phyloP scores from a whole-genome alignment of 1,139 yeast species.

The Pichiaceae sp. region DNA sequence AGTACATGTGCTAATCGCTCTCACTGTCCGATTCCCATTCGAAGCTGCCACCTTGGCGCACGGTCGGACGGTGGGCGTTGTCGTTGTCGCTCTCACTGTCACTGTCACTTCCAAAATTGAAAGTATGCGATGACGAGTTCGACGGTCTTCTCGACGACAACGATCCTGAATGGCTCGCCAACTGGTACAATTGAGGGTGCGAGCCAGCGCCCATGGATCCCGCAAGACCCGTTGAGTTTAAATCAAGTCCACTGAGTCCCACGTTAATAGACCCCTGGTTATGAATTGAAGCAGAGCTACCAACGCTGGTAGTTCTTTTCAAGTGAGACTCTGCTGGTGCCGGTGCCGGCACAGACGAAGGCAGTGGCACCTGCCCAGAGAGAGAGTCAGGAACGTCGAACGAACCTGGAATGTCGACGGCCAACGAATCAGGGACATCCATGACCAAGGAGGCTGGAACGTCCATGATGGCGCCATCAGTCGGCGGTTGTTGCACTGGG shows the following conservation, averaged over 20 bases:
- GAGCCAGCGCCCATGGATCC: constrained; percentile 21
- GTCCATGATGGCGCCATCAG: background rate
- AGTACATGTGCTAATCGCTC: background rate
- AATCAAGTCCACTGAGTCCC: constrained; percentile 23
- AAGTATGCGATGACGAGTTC: constrained; percentile 1
- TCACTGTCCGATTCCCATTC: background rate
- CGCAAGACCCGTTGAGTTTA: constrained; percentile 17
- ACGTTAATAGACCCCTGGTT: constrained; percentile 16
- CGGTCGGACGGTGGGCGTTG: constrained; percentile 4
- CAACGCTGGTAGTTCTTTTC: constrained; percentile 14
- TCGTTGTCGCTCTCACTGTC: background rate
- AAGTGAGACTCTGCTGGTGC: constrained; percentile 3
- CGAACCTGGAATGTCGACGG: no score
- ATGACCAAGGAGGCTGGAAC: constrained; percentile 2
- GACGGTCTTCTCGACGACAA: no score
- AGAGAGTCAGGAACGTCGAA: no score
- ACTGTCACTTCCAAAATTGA: background rate
- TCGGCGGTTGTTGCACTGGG: background rate
- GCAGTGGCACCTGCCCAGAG: no score
- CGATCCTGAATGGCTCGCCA: constrained; percentile 6
- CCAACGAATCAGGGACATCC: constrained; percentile 3
- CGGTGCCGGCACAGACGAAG: background rate
- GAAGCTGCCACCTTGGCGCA: constrained; percentile 1
- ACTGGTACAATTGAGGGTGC: constrained; percentile 19
- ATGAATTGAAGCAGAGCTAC: constrained; percentile 6